Base-by-base conservation (phyloP, 2,329 filamentous ascomycete genomes). In the Alternaria hordeiaustralica region DNA sequence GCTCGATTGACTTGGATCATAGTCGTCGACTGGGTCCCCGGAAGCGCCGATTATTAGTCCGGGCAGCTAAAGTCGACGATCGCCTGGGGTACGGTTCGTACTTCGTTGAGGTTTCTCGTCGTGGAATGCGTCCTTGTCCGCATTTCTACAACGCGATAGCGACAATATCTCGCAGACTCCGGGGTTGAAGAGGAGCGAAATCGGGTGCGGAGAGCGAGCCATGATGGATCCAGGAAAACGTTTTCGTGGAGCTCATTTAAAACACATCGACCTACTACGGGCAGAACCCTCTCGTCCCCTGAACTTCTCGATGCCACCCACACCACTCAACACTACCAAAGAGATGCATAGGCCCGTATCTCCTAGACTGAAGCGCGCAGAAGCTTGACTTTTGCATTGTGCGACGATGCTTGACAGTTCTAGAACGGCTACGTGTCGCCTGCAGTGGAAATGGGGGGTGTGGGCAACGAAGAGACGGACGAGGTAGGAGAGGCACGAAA, bases 341-440 rank as follows among this genome's bases (percentile, higher is more conserved):
- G 43, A 43, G 55, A 45, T 66, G 60, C 64, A 55, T 66, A 53
- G 60, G 64, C 64, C 55, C 54, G 55, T 46, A 58, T 58, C 61
- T 60, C 55, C 61, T 64, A 60, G 61, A 36, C 56, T 58, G 44
- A 60, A 55, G 47, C 41, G 30, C 41, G 53, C 26, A 58, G 43
- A 28, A 58, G 64, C 59, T 54, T 51, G 43, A 54, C 51, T 56
- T 61, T 55, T 61, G 43, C 53, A 53, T 49, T 44, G 43, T 58
- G 44, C 41, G 60, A 21, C 18, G 41, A 47, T 36, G 55, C 55
- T 58, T 58, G 54, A 58, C 47, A 58, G 30, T 3, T 25, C 49
- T 55, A 62, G 55, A 46, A 53, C 21, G 60, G 64, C 61, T 61
- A 55, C 56, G 58, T 53, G 64, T 66, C 58, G 58, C 58, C 49